Evolutionary conservation across 805 yeast genomes (phyloP), one percentile per base, ranked within the genome.

Genomic region (Sungouiella blattae): DNA sequence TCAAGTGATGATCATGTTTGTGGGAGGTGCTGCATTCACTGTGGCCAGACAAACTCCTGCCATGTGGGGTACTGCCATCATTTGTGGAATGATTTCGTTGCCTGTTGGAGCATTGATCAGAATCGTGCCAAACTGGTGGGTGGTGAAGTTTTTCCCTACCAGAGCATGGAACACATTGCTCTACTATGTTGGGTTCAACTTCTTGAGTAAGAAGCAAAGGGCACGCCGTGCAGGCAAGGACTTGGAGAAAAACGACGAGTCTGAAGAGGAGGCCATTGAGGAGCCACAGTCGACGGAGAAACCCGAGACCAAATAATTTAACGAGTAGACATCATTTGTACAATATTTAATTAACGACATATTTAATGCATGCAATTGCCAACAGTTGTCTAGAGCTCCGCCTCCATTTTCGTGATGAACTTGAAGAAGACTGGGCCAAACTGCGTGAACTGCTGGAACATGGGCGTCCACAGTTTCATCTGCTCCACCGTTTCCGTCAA

Each of bases 1-100:
- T 62, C 98, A 93, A 65, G 68, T 88, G 3, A 60, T 91, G 35
- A 91, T 93, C 50, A 93, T 93, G 98, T 85, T 80, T 62, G 91
- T 87, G 44, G 99, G 99, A 36, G 98, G 99, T 37, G 85, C 91
- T 27, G 96, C 98, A 0, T 93, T 93, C 62, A 78, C 89, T 6
- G 73, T 89, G 45, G 77, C 77, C 2, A 73, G 82, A 43, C 94
- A 85, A 61, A 83, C 95, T 1, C 83, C 84, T 6, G 78, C 78
- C 1, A 79, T 81, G 84, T 94, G 98, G 98, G 93, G 76, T 1
- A 79, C 87, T 2, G 93, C 98, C 0, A 61, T 91, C 4, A 52
- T 84, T 18, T 78, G 94, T 63, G 98, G 98, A 20, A 56, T 83
- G 43, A 32, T 84, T 12, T 82, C 96, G 11, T 62, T 93, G 26